Conservation (phyloP, 2,329 filamentous ascomycete species). For the Apiospora arundinis region DNA sequence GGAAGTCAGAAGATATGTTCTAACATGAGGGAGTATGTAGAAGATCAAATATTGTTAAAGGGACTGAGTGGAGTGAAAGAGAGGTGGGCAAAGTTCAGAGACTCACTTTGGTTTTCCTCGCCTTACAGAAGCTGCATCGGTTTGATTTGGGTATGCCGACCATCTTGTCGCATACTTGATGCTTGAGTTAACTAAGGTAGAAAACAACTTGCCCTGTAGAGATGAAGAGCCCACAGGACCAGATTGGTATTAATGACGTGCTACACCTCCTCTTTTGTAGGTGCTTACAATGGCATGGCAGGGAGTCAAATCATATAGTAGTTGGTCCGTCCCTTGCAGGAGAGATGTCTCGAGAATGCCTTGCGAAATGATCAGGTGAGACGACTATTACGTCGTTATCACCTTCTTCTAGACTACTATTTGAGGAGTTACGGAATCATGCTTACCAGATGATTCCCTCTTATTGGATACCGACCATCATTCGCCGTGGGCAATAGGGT, state of each 20-base stretch:
- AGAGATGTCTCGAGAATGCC: background rate
- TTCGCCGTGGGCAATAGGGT: background rate
- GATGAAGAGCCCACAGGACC: background rate
- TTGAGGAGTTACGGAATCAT: background rate
- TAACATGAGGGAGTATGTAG: background rate
- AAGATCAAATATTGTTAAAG: background rate
- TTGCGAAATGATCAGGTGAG: background rate
- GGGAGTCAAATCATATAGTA: background rate
- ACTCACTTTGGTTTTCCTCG: slow-evolving; percentile 39
- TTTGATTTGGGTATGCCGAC: slow-evolving; percentile 41
- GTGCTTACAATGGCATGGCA: too few species aligned
- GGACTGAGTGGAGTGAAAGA: too few species aligned
- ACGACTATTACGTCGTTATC: background rate
- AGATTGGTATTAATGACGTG: background rate
- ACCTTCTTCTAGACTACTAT: background rate
- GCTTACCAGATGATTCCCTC: background rate
- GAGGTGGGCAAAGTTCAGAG: background rate
- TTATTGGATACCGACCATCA: background rate
- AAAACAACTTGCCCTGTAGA: too few species aligned
- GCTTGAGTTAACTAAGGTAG: too few species aligned
- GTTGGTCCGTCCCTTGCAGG: background rate
- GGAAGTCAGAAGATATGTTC: too few species aligned
- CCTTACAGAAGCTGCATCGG: slow-evolving; percentile 39
- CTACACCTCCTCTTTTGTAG: background rate
- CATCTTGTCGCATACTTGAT: slow-evolving; percentile 28